These are phyloP conservation scores for Solanum appendiculatum DNA, from an alignment of 257 asterid genomes.

Conservation along the genomic window DNA sequence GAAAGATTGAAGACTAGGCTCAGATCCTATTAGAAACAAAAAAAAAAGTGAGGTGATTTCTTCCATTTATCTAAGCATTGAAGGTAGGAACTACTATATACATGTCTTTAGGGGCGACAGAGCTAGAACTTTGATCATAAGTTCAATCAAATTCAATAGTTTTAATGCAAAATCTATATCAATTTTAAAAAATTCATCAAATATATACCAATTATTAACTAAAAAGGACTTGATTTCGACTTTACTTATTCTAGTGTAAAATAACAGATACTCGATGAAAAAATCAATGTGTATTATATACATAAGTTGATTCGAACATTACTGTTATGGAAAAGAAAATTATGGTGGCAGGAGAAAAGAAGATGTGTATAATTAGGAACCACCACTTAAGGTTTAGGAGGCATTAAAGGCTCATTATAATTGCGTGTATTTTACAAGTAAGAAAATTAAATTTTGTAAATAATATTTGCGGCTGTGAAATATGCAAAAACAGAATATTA, in stretches of 20 bases:
- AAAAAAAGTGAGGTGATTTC: neutral
- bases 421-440: neutral
- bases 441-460: neutral
- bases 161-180: neutral
- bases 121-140: neutral
- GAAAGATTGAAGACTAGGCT: fast-evolving
- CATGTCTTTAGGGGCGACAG: neutral
- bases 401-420: neutral
- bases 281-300: neutral
- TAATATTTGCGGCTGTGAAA: neutral
- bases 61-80: neutral
- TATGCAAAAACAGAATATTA: neutral
- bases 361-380: neutral
- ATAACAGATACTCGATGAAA: neutral
- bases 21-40: neutral
- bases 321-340: neutral
- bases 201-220: neutral
- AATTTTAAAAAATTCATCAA: neutral
- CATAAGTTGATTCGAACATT: neutral
- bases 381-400: neutral
- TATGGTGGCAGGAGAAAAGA: neutral
- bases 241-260: neutral
- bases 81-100: neutral
- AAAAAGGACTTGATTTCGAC: neutral
- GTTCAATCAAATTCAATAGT: neutral